Evolutionary conservation across 2,329 filamentous ascomycete species (phyloP), one percentile per base, ranked within the genome.

Genomic region (Aspergillus terreus): DNA sequence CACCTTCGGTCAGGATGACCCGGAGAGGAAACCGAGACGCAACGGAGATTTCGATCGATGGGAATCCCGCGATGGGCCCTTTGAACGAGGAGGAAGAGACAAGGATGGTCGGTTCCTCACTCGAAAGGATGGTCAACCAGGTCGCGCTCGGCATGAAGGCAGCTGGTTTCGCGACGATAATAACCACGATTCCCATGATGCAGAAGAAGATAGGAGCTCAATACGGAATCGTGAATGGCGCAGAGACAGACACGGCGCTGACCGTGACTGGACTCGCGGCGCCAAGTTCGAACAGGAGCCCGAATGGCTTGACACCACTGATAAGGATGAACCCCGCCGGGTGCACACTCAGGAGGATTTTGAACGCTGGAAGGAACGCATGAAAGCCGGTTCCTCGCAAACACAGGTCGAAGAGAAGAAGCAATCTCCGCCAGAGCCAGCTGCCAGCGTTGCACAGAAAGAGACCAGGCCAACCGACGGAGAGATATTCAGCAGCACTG

Each of bases 361-460:
- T 70, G 87, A 95, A 73, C 89, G 89, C 60, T 96, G 92, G 84
- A 96, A 96, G 79, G 90, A 95, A 62, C 82, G 81, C 57, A 95
- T 95, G 90, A 92, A 88, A 70, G 85, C 84, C 36, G 80, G 82
- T 55, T 82, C 70, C 48, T 50, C 63, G 35, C 59, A 72, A 44
- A 56, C 69, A 30, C 64, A 71, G 36, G 61, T 66, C 9, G 70
- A 70, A 46, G 72, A 78, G 52, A 78, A 77, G 61, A 77, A 72
- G 55, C 73, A 76, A 44, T 55, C 47, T n/a, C 52, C 55, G 4
- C 52, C 49, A 14, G 67, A 67, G 46, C 49, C 59, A n/a, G 38
- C 55, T 41, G 47, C 54, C 21, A 46, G 50, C 17, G 42, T 57
- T 36, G 19, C 49, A 12, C 73, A 44, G 67, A 78, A 58, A 65